Evolutionary conservation across 192 early-diverging fungal species (phyloP), one percentile per base, ranked within the genome.

Genomic region (Rhizoclosmatium sp.): DNA sequence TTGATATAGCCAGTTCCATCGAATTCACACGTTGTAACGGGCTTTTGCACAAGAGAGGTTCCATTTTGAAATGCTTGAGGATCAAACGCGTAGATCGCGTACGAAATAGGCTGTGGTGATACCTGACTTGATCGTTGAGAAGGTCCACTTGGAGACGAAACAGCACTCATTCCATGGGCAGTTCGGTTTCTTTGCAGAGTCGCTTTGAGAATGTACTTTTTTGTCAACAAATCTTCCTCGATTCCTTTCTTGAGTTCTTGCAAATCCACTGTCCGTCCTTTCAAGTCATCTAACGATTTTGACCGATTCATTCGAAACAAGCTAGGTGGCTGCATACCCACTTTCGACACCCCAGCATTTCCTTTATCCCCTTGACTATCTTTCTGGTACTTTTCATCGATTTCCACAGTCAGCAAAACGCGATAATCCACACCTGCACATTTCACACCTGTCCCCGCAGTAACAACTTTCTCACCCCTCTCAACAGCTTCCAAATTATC

Each of bases 381-480:
- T 2, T 23, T 72, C 4, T 62, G 21, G 9, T 79, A 80, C 9
- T 47, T 56, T 2, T 71, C 75, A 49, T 79, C 76, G 0, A 76
- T 71, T 5, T 54, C 78, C 9, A 79, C 42, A 21, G 67, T 59
- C 0, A 87, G 54, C 69, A 85, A 68, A 5, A 87, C 72, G 4
- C 86, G 71, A 78, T 84, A 87, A 47, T 85, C 82, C 3, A 81
- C 44, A 2, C 82, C 82, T 12, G 84, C 83, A 64, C 83, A 87
- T 40, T 82, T 77, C 31, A 85, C 75, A 10, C 69, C 21, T 39
- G 75, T 71, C 2, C 82, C 82, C 16, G 74, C 60, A 10, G 65
- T 54, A 46, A 67, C 59, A 4, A 45, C 54, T 46, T 71, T 42
- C 31, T 59, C 46, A 21, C 67, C 69, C 73, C 16, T 19, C 42